phyloP scores from a whole-genome alignment of 768 basidiomycete species.

The Glaciozyma antarctica region DNA sequence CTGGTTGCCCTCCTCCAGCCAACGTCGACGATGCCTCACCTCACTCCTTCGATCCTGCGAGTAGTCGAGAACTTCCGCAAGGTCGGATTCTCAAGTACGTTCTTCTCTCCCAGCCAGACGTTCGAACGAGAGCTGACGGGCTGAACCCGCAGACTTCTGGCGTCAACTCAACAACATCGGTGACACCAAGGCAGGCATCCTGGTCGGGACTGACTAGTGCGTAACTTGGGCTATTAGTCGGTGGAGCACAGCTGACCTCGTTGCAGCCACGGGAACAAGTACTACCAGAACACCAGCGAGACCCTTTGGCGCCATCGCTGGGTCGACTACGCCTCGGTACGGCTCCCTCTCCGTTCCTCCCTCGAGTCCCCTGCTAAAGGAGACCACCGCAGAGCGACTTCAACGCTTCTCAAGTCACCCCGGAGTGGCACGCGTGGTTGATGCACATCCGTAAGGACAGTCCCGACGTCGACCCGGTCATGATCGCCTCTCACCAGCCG shows the following conservation, averaged over 20 bases:
- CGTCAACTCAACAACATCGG: conserved; percentile 72
- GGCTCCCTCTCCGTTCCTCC: conserved; percentile 14
- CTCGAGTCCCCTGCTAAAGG: background rate
- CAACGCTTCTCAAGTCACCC: conserved; percentile 85
- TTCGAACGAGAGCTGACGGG: background rate
- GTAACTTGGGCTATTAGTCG: background rate
- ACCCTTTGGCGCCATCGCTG: conserved; percentile 80
- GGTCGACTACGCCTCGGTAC: conserved; percentile 84
- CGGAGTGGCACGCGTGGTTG: conserved; percentile 97
- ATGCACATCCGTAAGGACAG: conserved; percentile 76
- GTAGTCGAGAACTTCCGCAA: conserved; percentile 26
- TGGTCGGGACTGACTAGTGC: conserved; percentile 71
- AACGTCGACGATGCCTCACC: background rate
- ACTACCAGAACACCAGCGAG: conserved; percentile 63
- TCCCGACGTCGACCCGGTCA: conserved; percentile 62
- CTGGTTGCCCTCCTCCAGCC: background rate
- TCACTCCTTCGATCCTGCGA: conserved; percentile 21
- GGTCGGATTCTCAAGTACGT: conserved; percentile 21
- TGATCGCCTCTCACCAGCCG: conserved; percentile 58
- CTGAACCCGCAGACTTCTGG: conserved; percentile 19
- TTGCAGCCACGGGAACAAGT: conserved; percentile 78
- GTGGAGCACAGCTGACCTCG: conserved; percentile 1
- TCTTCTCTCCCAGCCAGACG: background rate
- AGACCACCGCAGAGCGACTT: conserved; percentile 47
- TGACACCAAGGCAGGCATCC: conserved; percentile 76